Percentiles rank a stretch among this genome's conserved stretches.
Conservation (phyloP, 495 filamentous ascomycete species). For the Penicillium odoratum region DNA sequence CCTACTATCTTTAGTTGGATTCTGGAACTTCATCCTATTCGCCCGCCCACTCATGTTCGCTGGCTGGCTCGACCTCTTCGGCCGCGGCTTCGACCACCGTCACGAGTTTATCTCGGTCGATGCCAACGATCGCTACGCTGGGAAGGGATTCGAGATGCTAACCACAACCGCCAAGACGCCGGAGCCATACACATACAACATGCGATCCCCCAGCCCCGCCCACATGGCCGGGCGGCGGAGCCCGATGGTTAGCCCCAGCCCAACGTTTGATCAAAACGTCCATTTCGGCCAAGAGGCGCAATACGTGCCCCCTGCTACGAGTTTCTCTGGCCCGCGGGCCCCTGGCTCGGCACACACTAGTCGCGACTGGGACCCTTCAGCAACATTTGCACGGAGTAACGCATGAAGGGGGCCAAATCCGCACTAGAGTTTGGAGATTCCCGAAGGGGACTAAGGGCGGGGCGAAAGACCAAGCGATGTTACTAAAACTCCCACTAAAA, state of each 20-base stretch:
- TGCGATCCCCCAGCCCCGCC: conserved; percentile 43
- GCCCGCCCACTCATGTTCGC: conserved; percentile 77
- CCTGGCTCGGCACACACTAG: conserved; percentile 35
- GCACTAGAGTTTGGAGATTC: neutral
- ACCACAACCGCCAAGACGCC: conserved; percentile 44
- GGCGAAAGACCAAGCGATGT: neutral
- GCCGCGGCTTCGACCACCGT: conserved; percentile 41
- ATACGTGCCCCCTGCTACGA: conserved; percentile 57
- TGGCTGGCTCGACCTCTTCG: conserved; percentile 75
- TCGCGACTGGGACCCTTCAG: conserved; percentile 42
- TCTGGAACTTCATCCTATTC: conserved; percentile 82
- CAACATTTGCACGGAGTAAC: conserved; percentile 37
- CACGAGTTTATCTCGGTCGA: conserved; percentile 87
- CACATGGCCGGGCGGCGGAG: conserved; percentile 24
- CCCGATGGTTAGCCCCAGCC: conserved; percentile 24
- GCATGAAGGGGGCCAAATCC: conserved; percentile 12
- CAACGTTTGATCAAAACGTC: conserved; percentile 33
- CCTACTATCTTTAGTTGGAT: conserved; percentile 77
- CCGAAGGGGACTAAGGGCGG: conserved; percentile 1
- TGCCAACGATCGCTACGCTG: conserved; percentile 62
- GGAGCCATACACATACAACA: conserved; percentile 33
- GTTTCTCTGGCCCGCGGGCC: conserved; percentile 59
- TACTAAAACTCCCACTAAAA: neutral
- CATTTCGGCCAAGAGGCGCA: conserved; percentile 53
- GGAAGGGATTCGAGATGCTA: conserved; percentile 82